Conservation (phyloP, 345 rosid species). For the Arabis hirsuta region DNA sequence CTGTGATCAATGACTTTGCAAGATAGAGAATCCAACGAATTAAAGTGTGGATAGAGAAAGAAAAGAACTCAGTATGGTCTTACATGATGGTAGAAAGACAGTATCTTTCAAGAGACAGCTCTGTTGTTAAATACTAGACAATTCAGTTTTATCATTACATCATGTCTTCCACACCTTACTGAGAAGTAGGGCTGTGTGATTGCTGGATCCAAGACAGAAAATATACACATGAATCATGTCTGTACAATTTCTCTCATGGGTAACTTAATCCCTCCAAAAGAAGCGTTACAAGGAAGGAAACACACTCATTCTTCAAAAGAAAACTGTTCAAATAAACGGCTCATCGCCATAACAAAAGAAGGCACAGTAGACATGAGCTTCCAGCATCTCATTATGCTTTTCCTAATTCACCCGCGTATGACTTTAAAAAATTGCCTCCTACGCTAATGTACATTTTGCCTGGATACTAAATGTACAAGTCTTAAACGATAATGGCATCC, state of each 20-base stretch:
- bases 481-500: slow-evolving; percentile 15
- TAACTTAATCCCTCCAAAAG: slow-evolving; percentile 24
- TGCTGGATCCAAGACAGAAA: slow-evolving; percentile 30
- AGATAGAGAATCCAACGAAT: slow-evolving; percentile 20
- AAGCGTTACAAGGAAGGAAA: slow-evolving; percentile 21
- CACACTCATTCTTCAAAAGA: slow-evolving; percentile 17
- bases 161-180: slow-evolving; percentile 33
- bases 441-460: slow-evolving; percentile 26
- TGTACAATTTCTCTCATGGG: slow-evolving; percentile 22
- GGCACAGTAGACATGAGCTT: slow-evolving; percentile 21
- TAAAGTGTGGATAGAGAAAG: slow-evolving; percentile 8
- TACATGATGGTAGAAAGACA: slow-evolving; percentile 24
- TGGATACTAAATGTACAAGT: slow-evolving; percentile 21
- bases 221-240: slow-evolving; percentile 31
- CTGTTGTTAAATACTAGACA: slow-evolving; percentile 36
- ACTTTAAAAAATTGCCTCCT: slow-evolving; percentile 22
- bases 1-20: background rate
- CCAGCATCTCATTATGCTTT: slow-evolving; percentile 22
- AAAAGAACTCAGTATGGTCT: slow-evolving; percentile 30
- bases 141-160: slow-evolving; percentile 24
- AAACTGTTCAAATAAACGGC: slow-evolving; percentile 32
- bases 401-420: slow-evolving; percentile 26
- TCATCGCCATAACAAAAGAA: slow-evolving; percentile 24
- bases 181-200: slow-evolving; percentile 28
- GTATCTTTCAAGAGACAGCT: slow-evolving; percentile 26